Evolutionary conservation across 2,329 filamentous ascomycete genomes (phyloP), one percentile per base, ranked within the genome.

Genomic region (Scedosporium boydii): DNA sequence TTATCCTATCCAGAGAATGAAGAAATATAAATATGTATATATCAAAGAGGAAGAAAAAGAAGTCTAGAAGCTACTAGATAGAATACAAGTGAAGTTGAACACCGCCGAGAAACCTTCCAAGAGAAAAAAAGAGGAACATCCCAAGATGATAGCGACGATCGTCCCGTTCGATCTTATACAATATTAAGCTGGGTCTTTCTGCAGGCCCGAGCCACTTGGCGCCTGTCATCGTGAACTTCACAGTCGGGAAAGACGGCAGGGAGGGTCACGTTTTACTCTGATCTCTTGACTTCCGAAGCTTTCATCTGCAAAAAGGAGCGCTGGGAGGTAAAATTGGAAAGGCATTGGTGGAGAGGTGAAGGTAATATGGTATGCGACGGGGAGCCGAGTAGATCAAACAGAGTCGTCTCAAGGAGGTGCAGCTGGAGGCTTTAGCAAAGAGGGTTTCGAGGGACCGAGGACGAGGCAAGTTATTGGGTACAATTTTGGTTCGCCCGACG

Each of bases 1-100:
- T 41, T 59, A 65, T 64, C 62, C 63, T 64, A 62, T 48, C 57
- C 60, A 27, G 51, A 44, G 64, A 59, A 65, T 56, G 21, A n/a
- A 62, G 18, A 57, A 58, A 21, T 41, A 60, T 46, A 44, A 53
- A 56, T n/a, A 44, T 10, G 6, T 29, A 56, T 12, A 38, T 29
- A 38, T 16, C 12, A 26, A 55, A 12, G 23, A 23, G 23, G 23
- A 14, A 14, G 16, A 21, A 6, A 16, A 6, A 48, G 26, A 63
- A 41, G 29, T 59, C 3, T 58, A 55, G 38, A 58, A 57, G 41
- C 21, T 16, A 53, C n/a, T 58, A 53, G 63, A 58, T 57, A 60
- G 38, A 60, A 60, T 29, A 53, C n/a, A 53, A 12, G 21, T 21
- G 29, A 53, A 53, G 21, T 21, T 23, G 21, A 29, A 12, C 48